Evolutionary conservation across 2,329 filamentous ascomycete genomes (phyloP), one percentile per base, ranked within the genome.

Genomic region (Lasiodiplodia citricola): DNA sequence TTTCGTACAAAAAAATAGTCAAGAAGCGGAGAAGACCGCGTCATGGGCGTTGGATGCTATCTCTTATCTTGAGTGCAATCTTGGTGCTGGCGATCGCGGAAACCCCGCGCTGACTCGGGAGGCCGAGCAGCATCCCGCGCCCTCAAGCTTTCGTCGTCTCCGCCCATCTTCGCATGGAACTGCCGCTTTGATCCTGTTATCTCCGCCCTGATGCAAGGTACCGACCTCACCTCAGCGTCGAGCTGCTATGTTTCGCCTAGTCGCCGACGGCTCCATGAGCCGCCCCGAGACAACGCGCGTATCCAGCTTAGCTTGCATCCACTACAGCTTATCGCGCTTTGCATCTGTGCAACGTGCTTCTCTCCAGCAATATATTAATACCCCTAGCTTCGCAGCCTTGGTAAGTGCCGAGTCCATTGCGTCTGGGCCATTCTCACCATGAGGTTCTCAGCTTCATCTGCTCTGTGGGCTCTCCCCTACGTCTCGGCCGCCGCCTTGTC

Each of bases 401-500:
- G 25, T n/a, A 35, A 38, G 58, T 28, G 2, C 21, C 6, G 31
- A 11, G 18, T n/a, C 31, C 25, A 31, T 13, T 14, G 4, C 31
- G 11, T 8, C 6, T 7, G 47, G 18, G 18, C 47, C 7, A 25
- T 28, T 51, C 25, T 50, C 58, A 63, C 58, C 16, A 63, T 64
- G 60, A 28, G 47, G 8, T n/a, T 38, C 28, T 16, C 47, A 47
- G 28, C 18, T 11, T n/a, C 28, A 6, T 47, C 25, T 23, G 3
- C 52, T 28, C 11, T 38, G 8, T 64, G 60, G 8, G 60, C 47
- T 37, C 28, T 41, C 18, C 38, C 16, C 16, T 44, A 37, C 14
- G 64, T 51, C 25, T 55, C 75, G 50, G 73, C 71, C 11, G 73
- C 73, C 2, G 56, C 71, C 8, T 41, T 72, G 23, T 58, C 69